These are phyloP conservation scores for Sporothrix variecibatus DNA, from an alignment of 2,329 filamentous ascomycete species.

Conservation along the genomic window DNA sequence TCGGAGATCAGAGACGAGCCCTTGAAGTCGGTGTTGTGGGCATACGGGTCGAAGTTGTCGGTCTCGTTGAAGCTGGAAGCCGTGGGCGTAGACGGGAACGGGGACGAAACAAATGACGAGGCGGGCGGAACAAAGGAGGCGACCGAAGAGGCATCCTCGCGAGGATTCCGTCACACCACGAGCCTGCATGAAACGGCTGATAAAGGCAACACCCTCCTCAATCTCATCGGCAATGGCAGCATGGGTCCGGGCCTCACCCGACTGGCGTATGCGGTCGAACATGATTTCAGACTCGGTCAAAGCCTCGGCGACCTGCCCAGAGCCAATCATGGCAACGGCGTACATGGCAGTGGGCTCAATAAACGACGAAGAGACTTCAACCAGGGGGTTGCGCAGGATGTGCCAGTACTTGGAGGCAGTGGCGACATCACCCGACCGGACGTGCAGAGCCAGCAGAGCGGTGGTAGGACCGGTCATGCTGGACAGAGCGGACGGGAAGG, in stretches of 20 bases:
- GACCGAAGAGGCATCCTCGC: conserved; percentile 51
- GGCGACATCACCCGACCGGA: conserved; percentile 77
- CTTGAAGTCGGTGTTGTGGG: conserved; percentile 86
- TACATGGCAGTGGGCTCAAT: conserved; percentile 93
- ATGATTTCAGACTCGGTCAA: conserved; percentile 77
- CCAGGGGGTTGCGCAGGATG: conserved; percentile 64
- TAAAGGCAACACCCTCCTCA: conserved; percentile 79
- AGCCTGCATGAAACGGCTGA: conserved; percentile 59
- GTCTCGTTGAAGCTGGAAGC: conserved; percentile 72
- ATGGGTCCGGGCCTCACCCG: conserved; percentile 46
- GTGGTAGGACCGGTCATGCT: conserved; percentile 25
- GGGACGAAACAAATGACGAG: conserved; percentile 53
- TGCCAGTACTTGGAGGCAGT: conserved; percentile 81
- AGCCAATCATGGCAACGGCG: conserved; percentile 80
- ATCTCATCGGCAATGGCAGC: conserved; percentile 73
- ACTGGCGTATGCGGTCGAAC: conserved; percentile 78
- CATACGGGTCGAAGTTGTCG: conserved; percentile 76
- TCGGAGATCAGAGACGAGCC: conserved; percentile 90
- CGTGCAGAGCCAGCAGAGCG: conserved; percentile 81
- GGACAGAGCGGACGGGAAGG: conserved; percentile 62
- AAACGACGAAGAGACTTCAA: conserved; percentile 63
- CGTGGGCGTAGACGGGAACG: conserved; percentile 57
- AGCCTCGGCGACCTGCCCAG: conserved; percentile 80
- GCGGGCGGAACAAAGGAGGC: conserved; percentile 42
- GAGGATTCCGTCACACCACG: conserved; percentile 60